Base-by-base conservation (phyloP, 1,284 basidiomycete species). In the Paramarasmius palmivorus region DNA sequence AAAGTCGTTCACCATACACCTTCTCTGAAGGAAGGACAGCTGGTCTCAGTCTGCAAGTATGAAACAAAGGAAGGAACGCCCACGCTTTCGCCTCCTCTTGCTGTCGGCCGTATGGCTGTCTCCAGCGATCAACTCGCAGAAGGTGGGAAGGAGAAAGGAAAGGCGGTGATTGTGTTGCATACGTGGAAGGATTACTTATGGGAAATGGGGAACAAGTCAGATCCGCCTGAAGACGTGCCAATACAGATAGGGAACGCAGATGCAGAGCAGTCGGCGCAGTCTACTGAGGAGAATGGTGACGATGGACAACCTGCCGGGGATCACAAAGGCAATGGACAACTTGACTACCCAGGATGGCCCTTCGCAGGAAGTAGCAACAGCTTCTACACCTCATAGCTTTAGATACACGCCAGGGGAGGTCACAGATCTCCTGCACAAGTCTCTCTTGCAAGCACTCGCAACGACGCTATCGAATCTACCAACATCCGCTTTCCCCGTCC, bases 141-240 rank as follows among this genome's bases (percentile, higher is more conserved):
- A 29, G 70, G 71, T 19, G 70, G 65, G 2, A 73, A 77, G 53
- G 73, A 74, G 41, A 90, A 88, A 63, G 90, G 90, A 1, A 91
- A 91, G 63, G 90, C 89, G 0, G 88, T 90, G 2, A 68, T 75
- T 23, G 71, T 90, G 1, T 58, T 86, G 41, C 87, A 92, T 63
- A 79, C 82, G 1, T 87, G 84, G 82, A 87, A 85, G 61, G 89
- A 90, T 59, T 69, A 77, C 57, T 64, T 92, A 8, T 92, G 87
- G 81, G 78, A 83, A 15, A 76, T 88, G 74, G 88, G 89, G 10
- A 70, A 68, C 20, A 86, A 83, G 61, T 52, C 59, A 7, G 82
- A 86, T 40, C 73, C 77, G 6, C 86, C 88, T 0, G 76, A 73
- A 35, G 51, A 63, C n/a, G 42, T 61, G 5, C 68, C 73, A 19